Evolutionary conservation across 2,329 filamentous ascomycete genomes (phyloP).

Genomic region (Metarhizium album): DNA sequence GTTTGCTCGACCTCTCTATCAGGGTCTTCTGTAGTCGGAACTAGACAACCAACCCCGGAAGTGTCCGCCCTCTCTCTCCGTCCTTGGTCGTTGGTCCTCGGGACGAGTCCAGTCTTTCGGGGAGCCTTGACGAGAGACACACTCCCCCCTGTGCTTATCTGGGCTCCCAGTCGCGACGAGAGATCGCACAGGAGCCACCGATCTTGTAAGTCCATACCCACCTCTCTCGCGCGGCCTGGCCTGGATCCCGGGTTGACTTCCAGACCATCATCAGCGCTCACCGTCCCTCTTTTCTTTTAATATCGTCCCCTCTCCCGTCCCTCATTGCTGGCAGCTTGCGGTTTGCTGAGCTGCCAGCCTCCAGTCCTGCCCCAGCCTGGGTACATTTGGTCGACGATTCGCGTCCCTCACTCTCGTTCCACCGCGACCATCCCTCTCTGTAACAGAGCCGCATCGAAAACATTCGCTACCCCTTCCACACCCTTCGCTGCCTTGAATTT

Average conservation of each 20-base stretch:
- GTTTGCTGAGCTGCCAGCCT: constrained; percentile 2
- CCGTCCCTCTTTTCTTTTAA: background rate
- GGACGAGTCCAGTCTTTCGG: background rate
- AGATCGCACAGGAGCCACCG: constrained; percentile 11
- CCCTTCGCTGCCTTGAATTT: background rate
- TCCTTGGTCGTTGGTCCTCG: background rate
- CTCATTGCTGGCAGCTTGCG: background rate
- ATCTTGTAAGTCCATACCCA: constrained; percentile 6
- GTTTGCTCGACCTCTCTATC: too few species aligned
- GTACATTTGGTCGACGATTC: background rate
- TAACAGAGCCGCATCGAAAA: background rate
- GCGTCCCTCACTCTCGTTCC: background rate
- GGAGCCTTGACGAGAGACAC: background rate
- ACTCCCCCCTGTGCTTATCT: constrained; percentile 1
- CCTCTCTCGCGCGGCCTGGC: background rate
- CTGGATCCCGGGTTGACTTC: background rate
- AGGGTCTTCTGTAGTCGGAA: too few species aligned
- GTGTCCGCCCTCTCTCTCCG: too few species aligned
- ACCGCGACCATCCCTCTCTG: background rate
- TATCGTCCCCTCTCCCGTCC: background rate
- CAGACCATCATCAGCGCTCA: background rate
- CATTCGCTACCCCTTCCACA: constrained; percentile 1
- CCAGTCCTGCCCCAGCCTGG: background rate
- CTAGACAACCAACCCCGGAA: too few species aligned
- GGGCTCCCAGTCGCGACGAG: constrained; percentile 1